Percentiles rank a stretch among this genome's conserved stretches.
phyloP scores from a whole-genome alignment of 148 eudicot species.

The Amaranthus hypochondriacus region DNA sequence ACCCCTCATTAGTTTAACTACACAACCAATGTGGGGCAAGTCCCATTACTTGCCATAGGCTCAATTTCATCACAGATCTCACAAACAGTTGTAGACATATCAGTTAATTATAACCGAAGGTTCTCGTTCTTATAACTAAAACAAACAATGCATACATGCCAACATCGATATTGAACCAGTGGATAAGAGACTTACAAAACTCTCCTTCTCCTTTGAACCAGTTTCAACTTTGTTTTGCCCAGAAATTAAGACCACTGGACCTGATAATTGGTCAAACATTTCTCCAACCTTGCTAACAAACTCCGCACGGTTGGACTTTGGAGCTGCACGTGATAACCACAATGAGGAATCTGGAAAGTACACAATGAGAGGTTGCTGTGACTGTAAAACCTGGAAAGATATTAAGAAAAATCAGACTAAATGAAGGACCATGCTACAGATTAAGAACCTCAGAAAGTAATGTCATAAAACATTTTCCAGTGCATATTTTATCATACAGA shows the following conservation, averaged over 20 bases:
- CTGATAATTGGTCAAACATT: slow-evolving; percentile 84
- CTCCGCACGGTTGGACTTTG: slow-evolving; percentile 75
- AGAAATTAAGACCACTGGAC: slow-evolving; percentile 81
- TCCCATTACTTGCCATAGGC: neutral
- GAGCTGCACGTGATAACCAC: slow-evolving; percentile 81
- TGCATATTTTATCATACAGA: neutral
- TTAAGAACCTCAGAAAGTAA: neutral
- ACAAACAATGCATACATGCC: neutral
- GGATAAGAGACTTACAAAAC: slow-evolving; percentile 60
- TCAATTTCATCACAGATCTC: neutral
- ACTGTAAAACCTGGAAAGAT: slow-evolving; percentile 56
- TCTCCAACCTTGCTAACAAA: slow-evolving; percentile 74
- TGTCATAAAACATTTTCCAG: neutral
- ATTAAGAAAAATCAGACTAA: neutral
- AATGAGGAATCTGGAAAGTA: slow-evolving; percentile 86
- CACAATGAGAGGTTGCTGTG: slow-evolving; percentile 83
- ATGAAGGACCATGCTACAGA: neutral
- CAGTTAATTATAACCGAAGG: neutral
- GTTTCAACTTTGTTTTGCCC: slow-evolving; percentile 92
- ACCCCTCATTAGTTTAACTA: no score
- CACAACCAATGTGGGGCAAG: no score
- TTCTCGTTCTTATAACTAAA: neutral
- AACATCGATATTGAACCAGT: neutral
- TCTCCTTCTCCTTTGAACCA: slow-evolving; percentile 84
- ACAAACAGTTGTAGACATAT: neutral